These are phyloP conservation scores for Trichomonas vaginalis DNA, from an alignment of 208 protist species.

Conservation along the genomic window DNA sequence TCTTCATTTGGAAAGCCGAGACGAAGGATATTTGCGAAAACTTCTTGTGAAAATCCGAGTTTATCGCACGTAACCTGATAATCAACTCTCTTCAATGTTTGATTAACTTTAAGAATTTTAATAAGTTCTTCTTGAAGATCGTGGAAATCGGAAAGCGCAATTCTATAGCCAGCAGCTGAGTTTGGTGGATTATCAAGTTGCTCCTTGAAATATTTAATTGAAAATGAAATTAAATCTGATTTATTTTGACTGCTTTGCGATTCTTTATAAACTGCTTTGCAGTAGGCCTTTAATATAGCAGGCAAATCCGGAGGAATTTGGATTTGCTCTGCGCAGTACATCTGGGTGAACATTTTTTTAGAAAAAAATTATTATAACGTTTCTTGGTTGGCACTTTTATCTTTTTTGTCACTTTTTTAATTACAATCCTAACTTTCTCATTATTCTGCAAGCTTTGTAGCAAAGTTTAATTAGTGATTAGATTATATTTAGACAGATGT, in stretches of 20 bases:
- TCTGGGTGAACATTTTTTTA: neutral
- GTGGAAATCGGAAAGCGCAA: neutral
- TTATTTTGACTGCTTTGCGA: neutral
- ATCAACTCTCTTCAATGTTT: neutral
- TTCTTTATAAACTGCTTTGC: neutral
- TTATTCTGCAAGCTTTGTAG: too few relatives aligned
- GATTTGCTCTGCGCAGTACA: constrained; percentile 12
- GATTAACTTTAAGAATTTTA: neutral
- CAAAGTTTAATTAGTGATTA: too few relatives aligned
- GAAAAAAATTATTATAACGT: too few relatives aligned
- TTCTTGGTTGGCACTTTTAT: too few relatives aligned
- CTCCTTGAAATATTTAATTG: neutral
- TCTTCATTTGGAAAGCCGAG: neutral
- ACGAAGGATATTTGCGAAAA: neutral
- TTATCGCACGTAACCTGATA: neutral
- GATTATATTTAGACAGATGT: too few relatives aligned
- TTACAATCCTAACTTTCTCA: too few relatives aligned
- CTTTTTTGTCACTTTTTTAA: too few relatives aligned
- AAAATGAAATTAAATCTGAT: neutral
- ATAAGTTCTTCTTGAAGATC: neutral
- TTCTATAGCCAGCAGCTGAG: neutral
- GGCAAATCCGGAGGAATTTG: constrained; percentile 8
- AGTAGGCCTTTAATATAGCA: neutral
- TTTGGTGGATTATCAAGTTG: neutral
- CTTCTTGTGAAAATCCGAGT: neutral